Conservation (phyloP, 208 protist genomes). For the Strigomonas galati region DNA sequence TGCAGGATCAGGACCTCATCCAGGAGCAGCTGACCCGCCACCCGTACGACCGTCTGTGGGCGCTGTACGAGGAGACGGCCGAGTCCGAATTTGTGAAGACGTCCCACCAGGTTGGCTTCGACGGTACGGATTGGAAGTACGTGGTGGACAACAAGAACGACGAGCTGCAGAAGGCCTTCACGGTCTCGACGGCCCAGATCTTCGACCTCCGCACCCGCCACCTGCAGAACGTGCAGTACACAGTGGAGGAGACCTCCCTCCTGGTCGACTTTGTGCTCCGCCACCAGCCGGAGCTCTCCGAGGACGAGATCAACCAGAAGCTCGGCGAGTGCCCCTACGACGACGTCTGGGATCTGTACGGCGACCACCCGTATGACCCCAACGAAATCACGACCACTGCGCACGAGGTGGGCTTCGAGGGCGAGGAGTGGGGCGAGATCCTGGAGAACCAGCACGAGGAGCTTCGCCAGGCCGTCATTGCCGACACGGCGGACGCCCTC, state of each 20-base stretch:
- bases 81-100: slow-evolving; percentile 22
- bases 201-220: slow-evolving; percentile 13
- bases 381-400: slow-evolving; percentile 24
- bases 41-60: slow-evolving; percentile 41
- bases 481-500: slow-evolving; percentile 22
- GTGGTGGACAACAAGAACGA: slow-evolving; percentile 23
- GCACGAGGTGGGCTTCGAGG: slow-evolving; percentile 64
- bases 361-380: slow-evolving; percentile 31
- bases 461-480: slow-evolving; percentile 22
- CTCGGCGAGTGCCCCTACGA: slow-evolving; percentile 30
- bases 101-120: slow-evolving; percentile 42
- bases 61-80: slow-evolving; percentile 34
- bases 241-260: slow-evolving; percentile 11
- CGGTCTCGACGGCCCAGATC: slow-evolving; percentile 15
- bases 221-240: slow-evolving; percentile 21
- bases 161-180: slow-evolving; percentile 22
- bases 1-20: slow-evolving; percentile 32
- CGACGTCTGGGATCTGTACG: slow-evolving; percentile 54
- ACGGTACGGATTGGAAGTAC: slow-evolving; percentile 42
- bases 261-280: slow-evolving; percentile 16
- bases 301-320: slow-evolving; percentile 25
- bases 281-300: slow-evolving; percentile 16
- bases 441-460: slow-evolving; percentile 19
- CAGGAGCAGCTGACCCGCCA: slow-evolving; percentile 34
- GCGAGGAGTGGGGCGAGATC: slow-evolving; percentile 33